Evolutionary conservation across 2,329 filamentous ascomycete genomes (phyloP), one percentile per base, ranked within the genome.

Genomic region (Colletotrichum theobromicola): DNA sequence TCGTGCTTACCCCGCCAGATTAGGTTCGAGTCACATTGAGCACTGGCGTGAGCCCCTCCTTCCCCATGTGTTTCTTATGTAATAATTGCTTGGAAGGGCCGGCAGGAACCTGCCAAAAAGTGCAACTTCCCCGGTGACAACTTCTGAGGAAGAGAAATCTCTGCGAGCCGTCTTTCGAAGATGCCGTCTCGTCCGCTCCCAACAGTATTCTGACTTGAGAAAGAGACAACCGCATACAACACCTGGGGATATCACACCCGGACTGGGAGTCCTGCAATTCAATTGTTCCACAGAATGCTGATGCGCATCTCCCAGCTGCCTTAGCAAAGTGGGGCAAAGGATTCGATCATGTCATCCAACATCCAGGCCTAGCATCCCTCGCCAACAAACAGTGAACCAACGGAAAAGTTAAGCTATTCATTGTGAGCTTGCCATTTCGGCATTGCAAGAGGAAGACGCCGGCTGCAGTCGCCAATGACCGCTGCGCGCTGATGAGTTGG

Each of bases 1-100:
- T 67, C 21, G 68, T 63, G 67, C 67, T 62, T 67, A 72, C 62
- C 72, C 72, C 68, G 68, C 62, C 62, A 72, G 57, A 57, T 62
- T 46, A 67, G 60, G 28, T 70, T 67, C 50, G 42, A 66, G 24
- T 67, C 46, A 46, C 42, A 46, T 7, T 60, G 58, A 34, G 65
- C 65, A 57, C n/a, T 34, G 34, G 58, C 24, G 28, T 21, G 55
- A 34, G 46, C 24, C 50, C 63, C 24, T 30, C 64, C 46, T 37
- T 35, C 30, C 62, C 42, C 30, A 34, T 26, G 16, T 53, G 42
- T 55, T 66, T 66, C 30, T 66, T 55, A 66, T 32, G 63, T 66
- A 65, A 64, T 42, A 35, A 18, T 26, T 24, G 42, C 42, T 46
- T 5, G 42, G 18, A 16, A 66, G 30, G 16, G 63, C 32, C 55